Evolutionary conservation across 192 early-diverging fungal genomes (phyloP).

Genomic region (Podila verticillata): DNA sequence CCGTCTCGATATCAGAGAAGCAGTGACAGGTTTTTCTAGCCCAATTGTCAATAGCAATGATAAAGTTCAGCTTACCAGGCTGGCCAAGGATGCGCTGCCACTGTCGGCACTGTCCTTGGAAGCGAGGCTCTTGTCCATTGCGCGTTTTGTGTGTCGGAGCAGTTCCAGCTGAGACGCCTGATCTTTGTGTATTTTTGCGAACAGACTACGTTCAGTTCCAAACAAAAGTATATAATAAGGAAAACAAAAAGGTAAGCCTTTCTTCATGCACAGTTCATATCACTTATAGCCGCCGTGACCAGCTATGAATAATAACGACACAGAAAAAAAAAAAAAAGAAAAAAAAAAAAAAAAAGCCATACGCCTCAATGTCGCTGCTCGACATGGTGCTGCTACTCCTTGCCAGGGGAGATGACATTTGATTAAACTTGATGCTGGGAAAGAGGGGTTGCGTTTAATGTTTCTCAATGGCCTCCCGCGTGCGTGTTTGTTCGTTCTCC

Average conservation of each 20-base stretch:
- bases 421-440: neutral
- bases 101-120: slow-evolving; percentile 22
- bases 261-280: neutral
- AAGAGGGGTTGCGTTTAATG: neutral
- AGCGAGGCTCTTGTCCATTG: slow-evolving; percentile 35
- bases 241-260: neutral
- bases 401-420: slow-evolving; percentile 40
- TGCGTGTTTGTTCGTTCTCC: no score
- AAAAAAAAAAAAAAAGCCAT: slow-evolving; percentile 21
- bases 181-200: slow-evolving; percentile 54
- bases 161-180: slow-evolving; percentile 44
- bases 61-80: slow-evolving; percentile 19
- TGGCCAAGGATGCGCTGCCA: slow-evolving; percentile 19
- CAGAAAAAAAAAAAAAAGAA: neutral
- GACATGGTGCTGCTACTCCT: slow-evolving; percentile 41
- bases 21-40: no score
- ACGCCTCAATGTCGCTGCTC: slow-evolving; percentile 50
- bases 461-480: neutral
- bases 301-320: neutral
- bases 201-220: slow-evolving; percentile 11
- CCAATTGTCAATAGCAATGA: neutral
- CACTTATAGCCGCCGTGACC: no score
- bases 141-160: slow-evolving; percentile 45
- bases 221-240: neutral
- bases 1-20: no score